phyloP scores from a whole-genome alignment of 352 stramenopile genomes.

The Phytophthora ohioensis region DNA sequence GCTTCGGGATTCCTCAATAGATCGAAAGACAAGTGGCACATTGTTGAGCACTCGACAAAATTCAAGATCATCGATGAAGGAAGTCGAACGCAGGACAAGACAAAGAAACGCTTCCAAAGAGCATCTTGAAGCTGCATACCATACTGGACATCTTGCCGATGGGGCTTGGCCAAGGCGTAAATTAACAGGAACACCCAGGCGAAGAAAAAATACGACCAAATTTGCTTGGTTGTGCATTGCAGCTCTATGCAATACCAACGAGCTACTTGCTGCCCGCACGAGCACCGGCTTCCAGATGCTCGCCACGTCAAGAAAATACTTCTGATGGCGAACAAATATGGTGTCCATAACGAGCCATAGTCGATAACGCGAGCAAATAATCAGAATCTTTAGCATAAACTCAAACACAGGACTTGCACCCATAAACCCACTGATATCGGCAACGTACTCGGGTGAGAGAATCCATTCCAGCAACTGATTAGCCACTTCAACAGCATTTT shows the following conservation, averaged over 20 bases:
- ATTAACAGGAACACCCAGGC: slow-evolving; percentile 50
- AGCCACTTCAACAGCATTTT: slow-evolving; percentile 24
- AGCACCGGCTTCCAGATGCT: slow-evolving; percentile 60
- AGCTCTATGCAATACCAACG: slow-evolving; percentile 58
- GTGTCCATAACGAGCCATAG: slow-evolving; percentile 58
- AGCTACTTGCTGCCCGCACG: slow-evolving; percentile 53
- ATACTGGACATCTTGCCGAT: slow-evolving; percentile 45
- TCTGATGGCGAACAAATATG: slow-evolving; percentile 50
- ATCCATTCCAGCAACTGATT: slow-evolving; percentile 43
- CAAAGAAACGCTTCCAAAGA: slow-evolving; percentile 55
- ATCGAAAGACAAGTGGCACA: slow-evolving; percentile 30
- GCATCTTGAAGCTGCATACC: slow-evolving; percentile 55
- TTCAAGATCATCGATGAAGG: slow-evolving; percentile 32
- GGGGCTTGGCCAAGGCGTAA: slow-evolving; percentile 43
- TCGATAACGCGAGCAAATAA: slow-evolving; percentile 55
- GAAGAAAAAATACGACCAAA: slow-evolving; percentile 57
- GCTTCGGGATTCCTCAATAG: slow-evolving; percentile 36
- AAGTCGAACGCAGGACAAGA: slow-evolving; percentile 43
- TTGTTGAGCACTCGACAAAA: slow-evolving; percentile 11
- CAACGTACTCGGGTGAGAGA: slow-evolving; percentile 22
- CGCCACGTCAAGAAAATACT: slow-evolving; percentile 44
- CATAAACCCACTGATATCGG: slow-evolving; percentile 50
- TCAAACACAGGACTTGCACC: slow-evolving; percentile 53
- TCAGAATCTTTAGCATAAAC: slow-evolving; percentile 49
- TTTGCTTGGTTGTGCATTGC: slow-evolving; percentile 53